Percentiles rank a stretch among this genome's conserved stretches.
These are phyloP conservation scores for Orbilia ellipsospora DNA, from an alignment of 2,329 filamentous ascomycete genomes.

Conservation along the genomic window DNA sequence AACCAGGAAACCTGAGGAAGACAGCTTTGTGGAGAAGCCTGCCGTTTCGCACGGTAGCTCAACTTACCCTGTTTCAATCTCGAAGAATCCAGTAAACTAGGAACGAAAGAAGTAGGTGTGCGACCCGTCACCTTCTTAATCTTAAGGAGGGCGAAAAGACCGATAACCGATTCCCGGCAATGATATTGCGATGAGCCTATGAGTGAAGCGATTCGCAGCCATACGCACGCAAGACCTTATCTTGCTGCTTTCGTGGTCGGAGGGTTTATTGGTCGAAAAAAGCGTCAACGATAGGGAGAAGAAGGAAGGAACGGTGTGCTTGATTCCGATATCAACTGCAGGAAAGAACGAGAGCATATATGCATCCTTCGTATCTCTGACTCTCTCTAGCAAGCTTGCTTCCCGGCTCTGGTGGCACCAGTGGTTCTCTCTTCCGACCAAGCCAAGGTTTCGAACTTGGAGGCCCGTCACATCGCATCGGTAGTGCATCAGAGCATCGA, in stretches of 20 bases:
- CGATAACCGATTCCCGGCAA: conserved; percentile 36
- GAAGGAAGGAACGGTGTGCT: not conserved
- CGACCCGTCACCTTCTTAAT: conserved; percentile 39
- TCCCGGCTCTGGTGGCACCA: not conserved
- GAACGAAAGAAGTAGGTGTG: conserved; percentile 53
- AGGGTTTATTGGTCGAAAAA: conserved; percentile 7
- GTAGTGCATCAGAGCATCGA: conserved; percentile 19
- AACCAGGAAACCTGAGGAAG: conserved; percentile 50
- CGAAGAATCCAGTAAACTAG: conserved; percentile 38
- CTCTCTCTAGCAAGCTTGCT: not conserved
- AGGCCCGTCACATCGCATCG: conserved; percentile 24
- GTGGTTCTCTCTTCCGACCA: conserved; percentile 9
- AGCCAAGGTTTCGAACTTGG: conserved; percentile 14
- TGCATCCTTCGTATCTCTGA: not conserved
- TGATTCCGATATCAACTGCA: conserved; percentile 9
- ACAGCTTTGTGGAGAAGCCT: conserved; percentile 52
- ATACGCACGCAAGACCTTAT: conserved; percentile 42
- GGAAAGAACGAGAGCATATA: conserved; percentile 4
- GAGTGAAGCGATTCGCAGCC: conserved; percentile 18
- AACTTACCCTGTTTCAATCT: conserved; percentile 45
- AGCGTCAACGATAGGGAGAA: not conserved
- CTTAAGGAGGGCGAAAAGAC: conserved; percentile 39
- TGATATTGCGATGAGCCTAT: conserved; percentile 19
- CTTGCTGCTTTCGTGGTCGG: conserved; percentile 29
- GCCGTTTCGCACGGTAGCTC: conserved; percentile 25